phyloP scores from a whole-genome alignment of 306 rosid species.

The Chamaecrista fasciculata region DNA sequence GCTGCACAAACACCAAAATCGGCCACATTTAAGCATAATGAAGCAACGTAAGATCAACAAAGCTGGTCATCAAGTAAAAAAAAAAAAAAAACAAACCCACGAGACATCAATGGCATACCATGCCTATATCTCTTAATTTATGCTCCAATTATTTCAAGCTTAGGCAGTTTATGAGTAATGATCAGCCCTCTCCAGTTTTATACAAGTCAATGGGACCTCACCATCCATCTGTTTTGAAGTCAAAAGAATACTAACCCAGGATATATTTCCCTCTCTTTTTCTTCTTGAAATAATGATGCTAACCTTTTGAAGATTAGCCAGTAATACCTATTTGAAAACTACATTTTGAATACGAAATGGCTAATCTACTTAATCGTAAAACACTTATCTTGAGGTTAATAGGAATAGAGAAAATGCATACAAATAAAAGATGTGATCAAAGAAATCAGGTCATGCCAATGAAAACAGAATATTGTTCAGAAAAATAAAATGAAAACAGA shows the following conservation, averaged over 20 bases:
- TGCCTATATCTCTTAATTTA: background rate
- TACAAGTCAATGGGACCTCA: background rate
- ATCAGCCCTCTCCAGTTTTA: constrained; percentile 20
- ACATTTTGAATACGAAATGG: constrained; percentile 8
- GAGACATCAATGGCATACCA: constrained; percentile 14
- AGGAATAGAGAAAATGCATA: constrained; percentile 13
- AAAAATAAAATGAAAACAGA: constrained; percentile 2
- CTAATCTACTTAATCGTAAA: constrained; percentile 5
- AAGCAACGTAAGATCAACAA: constrained; percentile 26
- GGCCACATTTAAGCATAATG: constrained; percentile 5
- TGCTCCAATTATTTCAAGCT: background rate
- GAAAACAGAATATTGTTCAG: background rate
- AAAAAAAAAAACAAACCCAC: background rate
- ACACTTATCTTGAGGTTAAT: background rate
- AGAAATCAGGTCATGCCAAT: constrained; percentile 3
- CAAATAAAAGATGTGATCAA: background rate
- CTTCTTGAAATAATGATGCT: background rate
- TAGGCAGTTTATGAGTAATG: constrained; percentile 2
- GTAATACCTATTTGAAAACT: constrained; percentile 1
- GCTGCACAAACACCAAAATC: constrained; percentile 54
- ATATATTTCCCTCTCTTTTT: constrained; percentile 1
- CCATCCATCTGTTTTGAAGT: constrained; percentile 5
- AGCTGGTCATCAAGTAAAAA: background rate
- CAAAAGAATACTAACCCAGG: background rate
- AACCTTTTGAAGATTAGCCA: constrained; percentile 8